phyloP scores from a whole-genome alignment of 768 basidiomycete species.

The Austroboletus festivus region DNA sequence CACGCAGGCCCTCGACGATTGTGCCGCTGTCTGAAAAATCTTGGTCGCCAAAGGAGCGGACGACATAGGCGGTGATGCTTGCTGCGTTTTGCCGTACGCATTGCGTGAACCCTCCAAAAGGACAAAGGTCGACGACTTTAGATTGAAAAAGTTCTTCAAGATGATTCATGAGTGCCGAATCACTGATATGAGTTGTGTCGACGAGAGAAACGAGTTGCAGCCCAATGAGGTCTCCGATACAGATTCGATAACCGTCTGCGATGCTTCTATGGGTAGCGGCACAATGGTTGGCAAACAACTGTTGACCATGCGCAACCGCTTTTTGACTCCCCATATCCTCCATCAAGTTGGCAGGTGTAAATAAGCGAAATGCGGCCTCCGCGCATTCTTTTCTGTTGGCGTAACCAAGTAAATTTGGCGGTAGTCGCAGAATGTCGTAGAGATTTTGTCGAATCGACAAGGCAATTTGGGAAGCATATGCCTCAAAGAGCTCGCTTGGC shows the following conservation, averaged over 20 bases:
- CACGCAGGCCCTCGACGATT: conserved; percentile 46
- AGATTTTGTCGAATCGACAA: conserved; percentile 54
- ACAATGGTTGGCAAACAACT: conserved; percentile 61
- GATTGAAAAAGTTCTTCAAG: conserved; percentile 37
- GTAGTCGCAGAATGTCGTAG: conserved; percentile 57
- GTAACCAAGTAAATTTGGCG: conserved; percentile 76
- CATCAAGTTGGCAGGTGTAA: conserved; percentile 66
- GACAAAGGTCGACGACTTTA: conserved; percentile 30
- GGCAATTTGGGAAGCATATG: conserved; percentile 76
- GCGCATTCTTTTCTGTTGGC: conserved; percentile 62
- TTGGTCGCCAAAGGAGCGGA: conserved; percentile 66
- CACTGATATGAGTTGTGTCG: conserved; percentile 25
- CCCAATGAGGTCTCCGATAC: conserved; percentile 70
- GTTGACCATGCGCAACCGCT: conserved; percentile 36
- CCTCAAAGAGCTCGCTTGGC: conserved; percentile 65
- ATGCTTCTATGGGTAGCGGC: conserved; percentile 48
- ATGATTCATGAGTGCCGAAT: conserved; percentile 21
- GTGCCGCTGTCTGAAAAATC: conserved; percentile 52
- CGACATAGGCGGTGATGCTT: conserved; percentile 52
- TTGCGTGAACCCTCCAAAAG: conserved; percentile 33
- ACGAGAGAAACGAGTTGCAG: conserved; percentile 52
- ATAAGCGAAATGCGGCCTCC: conserved; percentile 58
- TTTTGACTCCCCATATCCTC: conserved; percentile 33
- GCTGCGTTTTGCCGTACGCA: conserved; percentile 48
- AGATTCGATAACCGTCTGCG: conserved; percentile 53